A percentile compares a stretch with the other conserved stretches of the same genome.
Conservation (phyloP, 2,329 filamentous ascomycete species). For the Neobulgaria alba region DNA sequence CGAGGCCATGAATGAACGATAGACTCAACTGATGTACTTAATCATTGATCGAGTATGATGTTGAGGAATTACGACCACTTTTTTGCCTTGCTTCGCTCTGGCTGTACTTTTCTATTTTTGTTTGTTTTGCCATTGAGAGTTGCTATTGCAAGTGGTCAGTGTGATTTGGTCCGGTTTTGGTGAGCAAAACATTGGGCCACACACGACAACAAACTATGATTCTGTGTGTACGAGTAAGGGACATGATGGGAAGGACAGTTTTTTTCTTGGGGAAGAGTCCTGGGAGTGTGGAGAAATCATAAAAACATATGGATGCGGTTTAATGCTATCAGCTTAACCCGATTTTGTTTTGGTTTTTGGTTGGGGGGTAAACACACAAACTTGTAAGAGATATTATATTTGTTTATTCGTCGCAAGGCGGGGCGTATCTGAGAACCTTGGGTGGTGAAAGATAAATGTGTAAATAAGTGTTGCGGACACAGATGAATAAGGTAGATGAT, state of each 20-base stretch:
- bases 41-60: constrained; percentile 11
- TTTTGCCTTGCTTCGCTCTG: too few species aligned
- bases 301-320: constrained; percentile 5
- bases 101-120: constrained; percentile 3
- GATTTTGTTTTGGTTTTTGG: constrained; percentile 14
- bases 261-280: not conserved
- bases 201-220: constrained; percentile 2
- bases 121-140: constrained; percentile 3
- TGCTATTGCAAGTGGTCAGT: constrained; percentile 5
- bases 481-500: not conserved
- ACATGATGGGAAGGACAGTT: not conserved
- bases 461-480: not conserved
- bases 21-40: constrained; percentile 10
- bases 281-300: not conserved
- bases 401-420: too few species aligned
- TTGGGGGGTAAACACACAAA: too few species aligned
- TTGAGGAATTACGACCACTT: constrained; percentile 10
- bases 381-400: too few species aligned
- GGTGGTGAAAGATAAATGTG: not conserved
- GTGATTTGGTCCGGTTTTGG: too few species aligned
- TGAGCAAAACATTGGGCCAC: too few species aligned
- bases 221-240: constrained; percentile 1
- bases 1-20: constrained; percentile 23
- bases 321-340: constrained; percentile 18
- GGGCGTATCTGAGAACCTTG: too few species aligned